phyloP scores from a whole-genome alignment of 805 yeast genomes.

The Ogataea pignaliae region DNA sequence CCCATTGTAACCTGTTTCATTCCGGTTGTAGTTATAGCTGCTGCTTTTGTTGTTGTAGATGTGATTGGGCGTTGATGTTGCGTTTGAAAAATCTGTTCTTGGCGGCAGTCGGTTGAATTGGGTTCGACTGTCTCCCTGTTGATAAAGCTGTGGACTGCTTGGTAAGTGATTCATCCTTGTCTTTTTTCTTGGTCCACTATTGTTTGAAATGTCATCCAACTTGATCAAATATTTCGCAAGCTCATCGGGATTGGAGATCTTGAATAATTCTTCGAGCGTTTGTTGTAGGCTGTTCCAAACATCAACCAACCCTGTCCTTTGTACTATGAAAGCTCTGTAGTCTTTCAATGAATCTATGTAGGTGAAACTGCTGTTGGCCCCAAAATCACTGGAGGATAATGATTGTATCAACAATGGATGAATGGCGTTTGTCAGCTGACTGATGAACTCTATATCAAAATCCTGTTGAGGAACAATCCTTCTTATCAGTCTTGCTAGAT shows the following conservation, averaged over 20 bases:
- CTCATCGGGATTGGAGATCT: slow-evolving; percentile 12
- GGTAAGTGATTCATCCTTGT: background rate
- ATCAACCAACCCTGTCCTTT: slow-evolving; percentile 2
- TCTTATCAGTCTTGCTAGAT: slow-evolving; percentile 17
- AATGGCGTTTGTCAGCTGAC: slow-evolving; percentile 11
- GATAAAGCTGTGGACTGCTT: too few relatives aligned
- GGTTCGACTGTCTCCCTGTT: background rate
- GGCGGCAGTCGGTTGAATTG: background rate
- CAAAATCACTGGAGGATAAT: background rate
- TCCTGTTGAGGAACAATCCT: slow-evolving; percentile 10
- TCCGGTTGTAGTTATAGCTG: background rate
- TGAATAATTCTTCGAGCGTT: slow-evolving; percentile 16
- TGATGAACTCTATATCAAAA: slow-evolving; percentile 9
- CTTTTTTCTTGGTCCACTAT: background rate
- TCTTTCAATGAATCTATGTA: slow-evolving; percentile 4
- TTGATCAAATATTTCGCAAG: slow-evolving; percentile 19
- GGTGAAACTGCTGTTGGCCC: background rate
- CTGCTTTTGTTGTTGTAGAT: background rate
- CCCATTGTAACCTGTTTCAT: background rate
- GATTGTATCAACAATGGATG: slow-evolving; percentile 9
- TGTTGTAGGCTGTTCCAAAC: slow-evolving; percentile 18
- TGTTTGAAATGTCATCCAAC: slow-evolving; percentile 13
- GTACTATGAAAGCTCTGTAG: slow-evolving; percentile 8
- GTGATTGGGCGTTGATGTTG: background rate
- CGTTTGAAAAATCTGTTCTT: background rate